These are phyloP conservation scores for maize (Zea mays) DNA, from an alignment of 176 grass and related monocot genomes.

Conservation along the genomic window Zm-B73-REFERENCE-NAM-5.0 NC_050103.1:116431001-116431500, in stretches of 20 bases:
- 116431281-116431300: background rate
- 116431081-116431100: too few relatives aligned
- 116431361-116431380: background rate
- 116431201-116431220: too few relatives aligned
- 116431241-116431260: background rate
- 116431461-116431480: background rate
- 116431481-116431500: background rate
- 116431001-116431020: too few relatives aligned
- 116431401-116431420: background rate
- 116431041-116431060: too few relatives aligned
- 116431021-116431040: too few relatives aligned
- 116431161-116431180: too few relatives aligned
- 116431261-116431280: background rate
- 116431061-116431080: too few relatives aligned
- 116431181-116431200: too few relatives aligned
- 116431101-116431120: too few relatives aligned
- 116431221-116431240: background rate
- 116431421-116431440: background rate
- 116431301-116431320: background rate
- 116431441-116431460: background rate
- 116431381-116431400: background rate
- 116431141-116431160: too few relatives aligned
- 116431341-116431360: too few relatives aligned
- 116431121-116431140: too few relatives aligned
- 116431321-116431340: background rate